Percentiles rank a stretch among this genome's conserved stretches.
These are phyloP conservation scores for Musa itinerans DNA, from an alignment of 176 grass and related monocot genomes.

Conservation along the genomic window DNA sequence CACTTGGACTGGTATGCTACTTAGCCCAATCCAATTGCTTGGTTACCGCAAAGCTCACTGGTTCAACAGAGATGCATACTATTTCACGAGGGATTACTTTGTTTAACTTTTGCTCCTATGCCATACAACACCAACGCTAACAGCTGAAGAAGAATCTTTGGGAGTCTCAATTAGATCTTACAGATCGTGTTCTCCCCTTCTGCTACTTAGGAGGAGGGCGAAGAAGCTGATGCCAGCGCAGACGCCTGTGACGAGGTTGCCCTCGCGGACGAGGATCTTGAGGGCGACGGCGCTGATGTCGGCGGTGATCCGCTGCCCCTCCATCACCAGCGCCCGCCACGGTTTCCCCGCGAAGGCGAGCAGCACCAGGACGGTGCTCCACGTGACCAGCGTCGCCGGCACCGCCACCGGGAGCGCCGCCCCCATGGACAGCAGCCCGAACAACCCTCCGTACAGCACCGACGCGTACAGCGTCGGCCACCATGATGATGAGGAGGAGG, in stretches of 20 bases:
- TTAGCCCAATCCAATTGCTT: too few relatives aligned
- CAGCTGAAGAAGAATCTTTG: too few relatives aligned
- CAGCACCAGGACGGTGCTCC: constrained; percentile 92
- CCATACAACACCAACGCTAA: too few relatives aligned
- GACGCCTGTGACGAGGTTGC: constrained; percentile 44
- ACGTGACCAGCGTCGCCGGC: constrained; percentile 65
- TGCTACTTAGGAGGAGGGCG: constrained; percentile 20
- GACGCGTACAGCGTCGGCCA: constrained; percentile 62
- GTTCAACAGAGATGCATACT: too few relatives aligned
- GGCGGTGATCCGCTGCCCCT: constrained; percentile 42
- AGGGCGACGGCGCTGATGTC: constrained; percentile 54
- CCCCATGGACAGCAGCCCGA: constrained; percentile 75
- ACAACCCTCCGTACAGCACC: constrained; percentile 71
- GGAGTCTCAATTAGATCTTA: not conserved
- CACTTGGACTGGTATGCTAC: too few relatives aligned
- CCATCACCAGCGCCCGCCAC: constrained; percentile 41
- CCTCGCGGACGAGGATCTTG: constrained; percentile 49
- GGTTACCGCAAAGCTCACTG: too few relatives aligned
- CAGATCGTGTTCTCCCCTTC: constrained; percentile 4
- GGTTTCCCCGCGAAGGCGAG: constrained; percentile 60
- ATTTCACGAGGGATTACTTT: too few relatives aligned
- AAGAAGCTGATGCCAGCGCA: constrained; percentile 47
- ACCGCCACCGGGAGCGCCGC: constrained; percentile 62
- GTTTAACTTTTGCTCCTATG: too few relatives aligned
- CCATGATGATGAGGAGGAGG: constrained; percentile 21